Conservation (phyloP, 2,329 filamentous ascomycete genomes). For the Xylariaceae sp. region DNA sequence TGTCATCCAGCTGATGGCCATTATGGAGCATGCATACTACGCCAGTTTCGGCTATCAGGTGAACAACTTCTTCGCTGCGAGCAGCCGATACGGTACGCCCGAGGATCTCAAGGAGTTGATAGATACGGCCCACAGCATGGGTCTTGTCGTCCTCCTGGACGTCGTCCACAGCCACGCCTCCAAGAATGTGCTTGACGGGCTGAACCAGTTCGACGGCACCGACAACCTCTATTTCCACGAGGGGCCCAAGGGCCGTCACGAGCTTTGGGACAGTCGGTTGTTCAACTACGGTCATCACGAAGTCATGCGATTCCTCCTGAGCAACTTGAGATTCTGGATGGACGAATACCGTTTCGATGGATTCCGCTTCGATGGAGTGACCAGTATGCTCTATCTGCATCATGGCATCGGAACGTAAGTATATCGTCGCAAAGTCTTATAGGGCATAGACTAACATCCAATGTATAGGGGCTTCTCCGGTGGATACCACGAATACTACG, state of each 20-base stretch:
- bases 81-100: constrained; percentile 87
- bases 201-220: constrained; percentile 93
- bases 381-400: constrained; percentile 94
- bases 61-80: constrained; percentile 97
- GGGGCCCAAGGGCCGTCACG: constrained; percentile 77
- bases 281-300: constrained; percentile 98
- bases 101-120: constrained; percentile 96
- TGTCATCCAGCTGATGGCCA: constrained; percentile 94
- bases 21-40: constrained; percentile 99
- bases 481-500: constrained; percentile 98
- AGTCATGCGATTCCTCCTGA: constrained; percentile 89
- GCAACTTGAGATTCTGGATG: constrained; percentile 98
- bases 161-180: constrained; percentile 97
- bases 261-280: constrained; percentile 90
- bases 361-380: constrained; percentile 96
- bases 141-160: constrained; percentile 85
- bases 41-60: constrained; percentile 98
- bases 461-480: constrained; percentile 78
- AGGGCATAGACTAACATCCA: constrained; percentile 24
- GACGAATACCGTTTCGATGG: constrained; percentile 96
- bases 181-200: constrained; percentile 90
- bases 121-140: constrained; percentile 87
- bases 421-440: background rate
- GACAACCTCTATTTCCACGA: constrained; percentile 96
- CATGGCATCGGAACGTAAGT: constrained; percentile 94